Evolutionary conservation across 169 alveolate genomes (phyloP).

Genomic region (Cryptosporidium canis): DNA sequence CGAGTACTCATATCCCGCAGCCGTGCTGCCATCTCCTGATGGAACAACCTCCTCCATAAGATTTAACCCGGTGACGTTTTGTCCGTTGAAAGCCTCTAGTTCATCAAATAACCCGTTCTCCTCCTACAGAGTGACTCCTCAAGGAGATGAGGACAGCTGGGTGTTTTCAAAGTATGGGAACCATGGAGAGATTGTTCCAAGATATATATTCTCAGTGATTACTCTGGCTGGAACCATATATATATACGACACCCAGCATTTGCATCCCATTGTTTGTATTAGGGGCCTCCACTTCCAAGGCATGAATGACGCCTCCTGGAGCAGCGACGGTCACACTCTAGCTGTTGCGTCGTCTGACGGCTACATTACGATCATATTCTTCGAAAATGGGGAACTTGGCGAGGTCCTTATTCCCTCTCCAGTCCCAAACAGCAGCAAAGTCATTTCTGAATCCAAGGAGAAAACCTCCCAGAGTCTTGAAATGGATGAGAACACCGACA

Average conservation of each 20-base stretch:
- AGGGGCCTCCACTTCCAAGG: constrained; percentile 92
- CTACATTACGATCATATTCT: constrained; percentile 86
- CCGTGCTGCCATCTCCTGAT: constrained; percentile 63
- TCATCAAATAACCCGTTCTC: constrained; percentile 2
- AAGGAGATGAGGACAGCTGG: constrained; percentile 36
- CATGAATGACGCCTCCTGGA: constrained; percentile 93
- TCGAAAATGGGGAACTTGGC: constrained; percentile 88
- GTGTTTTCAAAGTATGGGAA: constrained; percentile 73
- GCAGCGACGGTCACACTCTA: constrained; percentile 88
- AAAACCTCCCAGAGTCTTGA: background rate
- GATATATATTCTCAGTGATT: constrained; percentile 85
- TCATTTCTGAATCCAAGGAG: background rate
- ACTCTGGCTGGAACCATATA: constrained; percentile 88
- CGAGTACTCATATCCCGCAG: constrained; percentile 61
- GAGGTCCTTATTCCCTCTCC: constrained; percentile 51
- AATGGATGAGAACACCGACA: background rate
- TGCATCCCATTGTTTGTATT: constrained; percentile 89
- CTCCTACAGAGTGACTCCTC: constrained; percentile 30
- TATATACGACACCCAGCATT: constrained; percentile 86
- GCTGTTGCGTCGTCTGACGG: constrained; percentile 94
- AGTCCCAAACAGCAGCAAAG: background rate
- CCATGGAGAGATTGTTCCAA: constrained; percentile 80
- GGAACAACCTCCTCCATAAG: constrained; percentile 65
- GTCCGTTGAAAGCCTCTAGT: background rate
- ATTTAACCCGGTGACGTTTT: constrained; percentile 55